Base-by-base conservation (phyloP, 208 protist genomes). In the Herpetomonas tarakana region DNA sequence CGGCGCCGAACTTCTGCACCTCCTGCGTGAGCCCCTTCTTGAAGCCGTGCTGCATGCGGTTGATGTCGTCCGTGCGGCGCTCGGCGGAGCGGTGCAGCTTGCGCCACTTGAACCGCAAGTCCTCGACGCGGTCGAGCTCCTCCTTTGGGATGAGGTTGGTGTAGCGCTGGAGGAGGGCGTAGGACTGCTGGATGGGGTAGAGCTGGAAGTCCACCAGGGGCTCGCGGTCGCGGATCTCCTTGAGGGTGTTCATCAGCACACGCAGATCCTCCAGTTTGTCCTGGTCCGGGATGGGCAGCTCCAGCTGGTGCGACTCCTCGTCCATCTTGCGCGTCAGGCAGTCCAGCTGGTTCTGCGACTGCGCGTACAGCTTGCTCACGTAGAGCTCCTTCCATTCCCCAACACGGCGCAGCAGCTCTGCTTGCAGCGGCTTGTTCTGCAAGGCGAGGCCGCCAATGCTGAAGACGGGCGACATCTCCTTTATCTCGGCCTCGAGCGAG, bases 301-400 rank as follows among this genome's bases (percentile, higher is more conserved):
- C 68, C 26, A 99, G 74, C 69, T 91, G 83, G 41, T 86, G 81
- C 9, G 67, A 56, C 57, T 96, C 93, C 49, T 98, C 94, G 56
- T 97, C 86, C 78, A 99, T 98, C 73, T 93, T 93, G 49, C 84
- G 77, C 14, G 89, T 93, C n/a, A 98, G 72, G 16, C 58, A 54
- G 62, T 97, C 84, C 19, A 99, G 83, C 35, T 97, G 76, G 49
- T 65, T 57, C 66, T 94, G 81, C 49, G 95, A 94, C 52, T 94
- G 71, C 19, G 83, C 80, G 83, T 98, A 97, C 50, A 99, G 86
- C 54, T 97, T 97, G 64, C 86, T 86, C 0, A 92, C 77, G 70
- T 96, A 99, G 52, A 97, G 74, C 62, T 92, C 76, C 78, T 98
- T 98, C 98, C 98, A 99, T 46, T 85, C 78, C 11, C 54, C 49